These are phyloP conservation scores for Mortierella sp. DNA, from an alignment of 371 early-diverging fungal genomes.

Conservation along the genomic window DNA sequence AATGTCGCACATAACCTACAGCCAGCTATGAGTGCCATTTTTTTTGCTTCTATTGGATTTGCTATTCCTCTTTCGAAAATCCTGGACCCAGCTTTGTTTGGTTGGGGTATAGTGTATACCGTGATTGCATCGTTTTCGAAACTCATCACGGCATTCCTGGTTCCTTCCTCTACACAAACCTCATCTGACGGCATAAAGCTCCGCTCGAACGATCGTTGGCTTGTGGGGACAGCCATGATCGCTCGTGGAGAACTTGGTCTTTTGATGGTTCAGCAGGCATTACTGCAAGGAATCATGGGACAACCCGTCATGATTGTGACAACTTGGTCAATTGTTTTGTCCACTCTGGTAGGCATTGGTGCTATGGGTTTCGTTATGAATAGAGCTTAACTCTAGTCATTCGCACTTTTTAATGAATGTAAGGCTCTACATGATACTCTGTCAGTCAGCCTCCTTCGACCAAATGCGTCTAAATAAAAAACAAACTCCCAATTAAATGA, in stretches of 20 bases:
- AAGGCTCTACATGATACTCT: too few species aligned
- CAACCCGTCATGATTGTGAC: conserved; percentile 29
- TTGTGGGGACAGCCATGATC: conserved; percentile 43
- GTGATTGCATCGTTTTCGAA: conserved; percentile 41
- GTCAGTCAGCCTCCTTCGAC: background rate
- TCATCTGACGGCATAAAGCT: background rate
- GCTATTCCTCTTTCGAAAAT: conserved; percentile 37
- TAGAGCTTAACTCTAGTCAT: background rate
- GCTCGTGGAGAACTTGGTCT: conserved; percentile 41
- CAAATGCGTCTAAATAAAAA: background rate
- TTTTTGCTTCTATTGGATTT: conserved; percentile 44
- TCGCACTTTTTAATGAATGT: too few species aligned
- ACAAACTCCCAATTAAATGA: conserved; percentile 22
- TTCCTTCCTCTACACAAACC: conserved; percentile 11
- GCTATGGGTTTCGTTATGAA: conserved; percentile 29
- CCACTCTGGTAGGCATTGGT: conserved; percentile 31
- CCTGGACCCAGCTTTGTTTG: conserved; percentile 29
- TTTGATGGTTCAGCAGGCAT: conserved; percentile 35
- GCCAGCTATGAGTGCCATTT: conserved; percentile 33
- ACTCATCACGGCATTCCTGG: conserved; percentile 12
- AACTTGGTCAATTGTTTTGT: conserved; percentile 29
- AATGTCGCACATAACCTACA: conserved; percentile 18
- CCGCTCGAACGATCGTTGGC: conserved; percentile 19
- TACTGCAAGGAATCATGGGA: conserved; percentile 23
- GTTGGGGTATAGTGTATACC: conserved; percentile 37